Conservation (phyloP, 345 rosid genomes). For the Physaria fendleri region DNA sequence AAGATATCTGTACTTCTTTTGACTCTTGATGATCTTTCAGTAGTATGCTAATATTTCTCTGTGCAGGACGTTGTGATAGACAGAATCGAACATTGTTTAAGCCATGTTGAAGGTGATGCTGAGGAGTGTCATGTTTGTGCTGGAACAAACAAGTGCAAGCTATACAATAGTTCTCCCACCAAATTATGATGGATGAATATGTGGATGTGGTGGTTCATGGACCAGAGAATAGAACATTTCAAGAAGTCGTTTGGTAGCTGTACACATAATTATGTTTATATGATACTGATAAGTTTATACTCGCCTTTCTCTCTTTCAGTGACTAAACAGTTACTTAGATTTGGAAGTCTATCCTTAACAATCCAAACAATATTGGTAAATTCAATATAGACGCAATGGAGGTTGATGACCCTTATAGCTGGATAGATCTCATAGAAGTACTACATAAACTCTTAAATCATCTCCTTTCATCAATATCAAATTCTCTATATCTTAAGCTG, state of each 20-base stretch:
- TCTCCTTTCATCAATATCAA: neutral
- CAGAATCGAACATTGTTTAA: constrained; percentile 69
- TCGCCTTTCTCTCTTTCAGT: no score
- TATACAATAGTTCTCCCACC: constrained; percentile 36
- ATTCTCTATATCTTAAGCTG: neutral
- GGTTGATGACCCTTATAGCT: neutral
- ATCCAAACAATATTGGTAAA: no score
- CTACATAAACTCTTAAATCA: neutral
- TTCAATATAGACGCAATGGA: no score
- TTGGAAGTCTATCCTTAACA: no score
- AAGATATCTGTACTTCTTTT: neutral
- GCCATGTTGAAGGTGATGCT: constrained; percentile 67
- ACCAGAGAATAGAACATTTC: constrained; percentile 2
- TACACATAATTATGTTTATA: constrained; percentile 2
- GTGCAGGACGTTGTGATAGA: constrained; percentile 74
- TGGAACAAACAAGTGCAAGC: constrained; percentile 82
- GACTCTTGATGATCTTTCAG: neutral
- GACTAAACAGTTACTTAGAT: no score
- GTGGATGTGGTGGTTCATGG: constrained; percentile 21
- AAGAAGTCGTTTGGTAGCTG: neutral
- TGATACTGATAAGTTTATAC: no score
- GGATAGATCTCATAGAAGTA: constrained; percentile 20
- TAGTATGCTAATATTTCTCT: neutral
- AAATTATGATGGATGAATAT: constrained; percentile 6
- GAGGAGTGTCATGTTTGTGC: constrained; percentile 72